These are phyloP conservation scores for Penicillium daleae DNA, from an alignment of 495 filamentous ascomycete genomes.

Conservation along the genomic window DNA sequence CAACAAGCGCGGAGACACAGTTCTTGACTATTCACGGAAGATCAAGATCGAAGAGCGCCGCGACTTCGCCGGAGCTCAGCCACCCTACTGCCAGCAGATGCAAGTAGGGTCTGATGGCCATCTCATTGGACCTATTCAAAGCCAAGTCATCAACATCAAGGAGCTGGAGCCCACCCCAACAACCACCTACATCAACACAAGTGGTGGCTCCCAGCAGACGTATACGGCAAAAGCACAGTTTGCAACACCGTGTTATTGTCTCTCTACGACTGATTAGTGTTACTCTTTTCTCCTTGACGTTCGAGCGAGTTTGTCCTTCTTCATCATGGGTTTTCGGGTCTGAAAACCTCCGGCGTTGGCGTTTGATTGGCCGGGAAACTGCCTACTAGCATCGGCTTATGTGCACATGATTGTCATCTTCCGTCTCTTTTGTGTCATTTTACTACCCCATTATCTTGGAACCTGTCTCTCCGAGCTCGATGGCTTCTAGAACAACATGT, in stretches of 20 bases:
- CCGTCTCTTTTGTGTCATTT: slow-evolving; percentile 16
- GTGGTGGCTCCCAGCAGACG: slow-evolving; percentile 35
- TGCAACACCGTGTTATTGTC: slow-evolving; percentile 48
- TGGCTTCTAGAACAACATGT: slow-evolving; percentile 12
- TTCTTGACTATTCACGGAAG: slow-evolving; percentile 64
- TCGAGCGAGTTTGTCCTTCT: slow-evolving; percentile 30
- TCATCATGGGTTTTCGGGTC: slow-evolving; percentile 23
- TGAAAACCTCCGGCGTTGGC: slow-evolving; percentile 30
- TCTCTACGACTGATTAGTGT: slow-evolving; percentile 43
- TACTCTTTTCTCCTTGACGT: slow-evolving; percentile 17
- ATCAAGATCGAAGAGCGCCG: slow-evolving; percentile 83
- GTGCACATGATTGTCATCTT: slow-evolving; percentile 35
- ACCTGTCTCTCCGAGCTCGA: slow-evolving; percentile 7
- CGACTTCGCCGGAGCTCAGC: slow-evolving; percentile 40
- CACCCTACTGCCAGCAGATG: slow-evolving; percentile 74
- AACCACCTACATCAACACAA: slow-evolving; percentile 35
- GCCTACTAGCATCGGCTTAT: slow-evolving; percentile 25
- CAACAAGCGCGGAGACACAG: slow-evolving; percentile 22
- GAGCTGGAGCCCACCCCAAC: slow-evolving; percentile 58
- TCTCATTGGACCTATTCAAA: slow-evolving; percentile 45
- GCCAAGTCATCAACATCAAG: slow-evolving; percentile 59
- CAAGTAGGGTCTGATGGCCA: slow-evolving; percentile 57
- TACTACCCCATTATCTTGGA: slow-evolving; percentile 25
- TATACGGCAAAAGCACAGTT: slow-evolving; percentile 47
- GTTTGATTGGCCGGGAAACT: slow-evolving; percentile 23